phyloP scores from a whole-genome alignment of 2,329 filamentous ascomycete species.

The Akanthomyces dipterigenus region DNA sequence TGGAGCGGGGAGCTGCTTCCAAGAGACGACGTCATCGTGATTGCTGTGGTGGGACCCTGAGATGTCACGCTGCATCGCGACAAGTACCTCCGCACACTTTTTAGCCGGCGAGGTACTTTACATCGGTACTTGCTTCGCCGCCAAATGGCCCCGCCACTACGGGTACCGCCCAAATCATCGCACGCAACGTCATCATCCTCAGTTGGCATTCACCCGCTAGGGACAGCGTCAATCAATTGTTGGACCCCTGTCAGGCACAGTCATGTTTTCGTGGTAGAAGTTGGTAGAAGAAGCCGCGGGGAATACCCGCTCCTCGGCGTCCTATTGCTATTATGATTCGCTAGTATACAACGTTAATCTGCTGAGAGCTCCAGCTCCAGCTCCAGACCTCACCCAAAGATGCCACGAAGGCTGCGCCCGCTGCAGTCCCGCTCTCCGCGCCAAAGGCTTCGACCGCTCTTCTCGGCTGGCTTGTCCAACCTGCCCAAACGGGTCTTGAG shows the following conservation, averaged over 20 bases:
- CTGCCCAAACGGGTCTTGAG: conserved; percentile 9
- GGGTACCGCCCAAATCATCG: neutral
- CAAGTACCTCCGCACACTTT: neutral
- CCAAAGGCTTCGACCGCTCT: conserved; percentile 4
- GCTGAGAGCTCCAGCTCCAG: neutral
- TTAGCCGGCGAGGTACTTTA: neutral
- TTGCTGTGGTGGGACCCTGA: conserved; percentile 10
- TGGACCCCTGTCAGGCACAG: conserved; percentile 8
- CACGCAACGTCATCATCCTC: conserved; percentile 8
- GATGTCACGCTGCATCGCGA: neutral
- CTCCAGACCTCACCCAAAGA: conserved; percentile 9
- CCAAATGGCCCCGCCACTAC: neutral
- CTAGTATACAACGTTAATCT: conserved; percentile 1
- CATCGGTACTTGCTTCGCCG: neutral
- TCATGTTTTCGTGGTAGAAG: conserved; percentile 4
- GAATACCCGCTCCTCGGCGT: neutral
- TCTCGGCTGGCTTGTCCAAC: conserved; percentile 4
- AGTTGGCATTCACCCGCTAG: neutral
- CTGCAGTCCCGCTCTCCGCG: conserved; percentile 10
- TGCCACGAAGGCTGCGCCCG: conserved; percentile 9
- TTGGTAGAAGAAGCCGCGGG: neutral
- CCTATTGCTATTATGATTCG: conserved; percentile 8
- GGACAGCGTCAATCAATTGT: neutral
- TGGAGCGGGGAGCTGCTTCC: conserved; percentile 10
- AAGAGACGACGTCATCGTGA: conserved; percentile 11